Evolutionary conservation across 345 rosid genomes (phyloP).

Genomic region (Eucalyptus grandis): DNA sequence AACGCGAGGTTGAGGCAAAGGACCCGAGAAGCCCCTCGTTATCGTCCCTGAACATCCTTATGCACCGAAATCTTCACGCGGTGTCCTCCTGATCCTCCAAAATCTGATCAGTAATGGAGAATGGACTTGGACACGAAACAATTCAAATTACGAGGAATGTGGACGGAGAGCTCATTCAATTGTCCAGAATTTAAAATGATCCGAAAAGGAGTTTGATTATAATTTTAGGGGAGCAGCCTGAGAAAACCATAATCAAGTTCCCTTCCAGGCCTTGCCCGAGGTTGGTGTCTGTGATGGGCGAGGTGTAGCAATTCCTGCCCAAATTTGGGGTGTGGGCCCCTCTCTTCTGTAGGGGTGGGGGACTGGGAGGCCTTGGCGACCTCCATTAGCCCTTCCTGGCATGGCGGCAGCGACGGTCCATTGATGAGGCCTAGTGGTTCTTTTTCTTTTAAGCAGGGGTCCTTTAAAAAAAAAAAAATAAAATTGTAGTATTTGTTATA

Average conservation of each 20-base stretch:
- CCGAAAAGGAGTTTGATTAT: neutral
- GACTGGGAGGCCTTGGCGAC: neutral
- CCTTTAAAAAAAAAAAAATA: rapidly evolving
- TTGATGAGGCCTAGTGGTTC: neutral
- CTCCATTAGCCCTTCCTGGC: neutral
- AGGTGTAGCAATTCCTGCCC: neutral
- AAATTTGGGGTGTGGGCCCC: too few relatives aligned
- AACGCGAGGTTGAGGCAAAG: neutral
- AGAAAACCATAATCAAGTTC: neutral
- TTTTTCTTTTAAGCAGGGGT: neutral
- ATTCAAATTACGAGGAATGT: neutral
- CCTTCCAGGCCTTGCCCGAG: neutral
- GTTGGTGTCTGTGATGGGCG: neutral
- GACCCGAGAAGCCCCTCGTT: neutral
- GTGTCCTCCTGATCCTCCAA: neutral
- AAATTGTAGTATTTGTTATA: neutral
- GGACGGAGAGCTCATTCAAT: neutral
- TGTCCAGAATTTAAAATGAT: neutral
- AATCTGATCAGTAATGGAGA: neutral
- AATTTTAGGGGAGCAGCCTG: neutral
- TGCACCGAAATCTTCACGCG: neutral
- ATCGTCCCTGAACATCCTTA: neutral
- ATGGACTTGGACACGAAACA: neutral
- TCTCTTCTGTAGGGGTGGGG: neutral
- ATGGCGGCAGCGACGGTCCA: neutral